These are phyloP conservation scores for Colletotrichum abscissum DNA, from an alignment of 2,329 filamentous ascomycete genomes.

Conservation along the genomic window DNA sequence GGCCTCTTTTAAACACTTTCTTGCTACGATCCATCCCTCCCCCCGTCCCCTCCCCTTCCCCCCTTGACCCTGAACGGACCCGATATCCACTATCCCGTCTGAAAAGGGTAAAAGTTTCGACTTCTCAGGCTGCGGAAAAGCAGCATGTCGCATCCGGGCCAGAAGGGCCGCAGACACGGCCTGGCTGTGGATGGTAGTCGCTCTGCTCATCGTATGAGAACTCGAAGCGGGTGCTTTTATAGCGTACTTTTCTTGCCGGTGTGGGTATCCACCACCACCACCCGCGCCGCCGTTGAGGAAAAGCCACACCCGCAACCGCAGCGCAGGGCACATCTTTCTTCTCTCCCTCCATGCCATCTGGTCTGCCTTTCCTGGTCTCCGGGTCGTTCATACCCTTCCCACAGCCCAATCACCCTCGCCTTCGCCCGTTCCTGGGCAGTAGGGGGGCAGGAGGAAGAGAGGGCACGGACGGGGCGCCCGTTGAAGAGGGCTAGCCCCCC, in stretches of 20 bases:
- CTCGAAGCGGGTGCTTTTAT: neutral
- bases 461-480: constrained; percentile 22
- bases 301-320: neutral
- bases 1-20: neutral
- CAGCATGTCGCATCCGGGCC: constrained; percentile 25
- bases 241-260: neutral
- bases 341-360: neutral
- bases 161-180: constrained; percentile 34
- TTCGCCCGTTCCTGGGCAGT: constrained; percentile 4
- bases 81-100: neutral
- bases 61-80: neutral
- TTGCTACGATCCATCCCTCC: neutral
- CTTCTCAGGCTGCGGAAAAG: constrained; percentile 2
- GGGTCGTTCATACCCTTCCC: constrained; percentile 9
- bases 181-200: constrained; percentile 26
- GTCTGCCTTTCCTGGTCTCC: constrained; percentile 2
- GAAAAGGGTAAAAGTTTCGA: neutral
- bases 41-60: neutral
- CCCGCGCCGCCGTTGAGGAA: neutral
- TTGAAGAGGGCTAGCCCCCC: constrained; percentile 22
- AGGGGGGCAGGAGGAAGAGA: neutral
- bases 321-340: constrained; percentile 6
- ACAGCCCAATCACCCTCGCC: neutral
- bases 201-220: constrained; percentile 4
- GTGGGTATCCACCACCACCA: neutral